Evolutionary conservation across 306 rosid genomes (phyloP), one percentile per base, ranked within the genome.

Genomic region (Adenanthera pavonina): DNA sequence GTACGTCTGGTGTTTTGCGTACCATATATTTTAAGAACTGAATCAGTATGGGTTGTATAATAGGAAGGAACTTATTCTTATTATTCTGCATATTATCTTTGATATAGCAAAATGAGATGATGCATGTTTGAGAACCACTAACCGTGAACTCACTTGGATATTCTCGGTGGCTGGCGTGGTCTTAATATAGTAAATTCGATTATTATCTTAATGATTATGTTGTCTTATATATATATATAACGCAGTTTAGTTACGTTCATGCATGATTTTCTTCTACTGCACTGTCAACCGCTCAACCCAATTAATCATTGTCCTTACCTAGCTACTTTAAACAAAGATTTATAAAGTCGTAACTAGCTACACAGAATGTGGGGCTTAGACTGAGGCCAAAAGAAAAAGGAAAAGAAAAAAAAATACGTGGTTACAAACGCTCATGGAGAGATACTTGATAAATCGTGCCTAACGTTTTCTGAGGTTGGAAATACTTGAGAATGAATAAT

Each of bases 11-110:
- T 43, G 54, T 74, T 77, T 69, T 47, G 30, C 8, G 56, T 84
- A n/a, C 75, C 3, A 68, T 43, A n/a, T 68, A 33, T 70, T 2
- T 53, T 73, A 51, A 52, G 60, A 57, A 70, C 69, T 40, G 48
- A 81, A 14, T 71, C 83, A 66, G 46, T 72, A 76, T 72, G 88
- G 90, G 33, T 57, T 87, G 87, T 85, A 89, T 84, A 78, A 80
- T 80, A 83, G 80, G 74, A 80, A 83, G 80, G 74, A 80, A 74
- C 60, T 73, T 79, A 17, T 68, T 68, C 3, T 61, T 61, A n/a
- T 25, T 75, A 44, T 61, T 25, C 68, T 76, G 70, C 81, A 51
- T 72, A 53, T 5, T 12, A 33, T 61, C 17, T 13, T 13, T 11
- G 5, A 59, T 36, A 33, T 61, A 33, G n/a, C 6, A 25, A 61